A percentile compares a stretch with the other conserved stretches of the same genome.
These are phyloP conservation scores for Lablab purpureus DNA, from an alignment of 306 rosid genomes.

Conservation along the genomic window DNA sequence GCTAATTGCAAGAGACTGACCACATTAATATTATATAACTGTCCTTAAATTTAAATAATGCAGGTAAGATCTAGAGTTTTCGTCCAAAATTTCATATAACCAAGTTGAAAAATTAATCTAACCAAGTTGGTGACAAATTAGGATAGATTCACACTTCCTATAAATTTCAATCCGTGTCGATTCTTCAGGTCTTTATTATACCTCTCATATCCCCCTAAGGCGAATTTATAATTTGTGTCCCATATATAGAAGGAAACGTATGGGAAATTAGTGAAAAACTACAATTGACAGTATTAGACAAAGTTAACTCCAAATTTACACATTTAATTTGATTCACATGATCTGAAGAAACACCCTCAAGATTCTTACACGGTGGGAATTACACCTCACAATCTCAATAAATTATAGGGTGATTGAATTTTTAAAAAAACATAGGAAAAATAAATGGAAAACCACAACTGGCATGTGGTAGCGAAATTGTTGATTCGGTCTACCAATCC, in stretches of 20 bases:
- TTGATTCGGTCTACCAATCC: conserved; percentile 5
- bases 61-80: background rate
- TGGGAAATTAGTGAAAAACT: background rate
- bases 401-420: conserved; percentile 24
- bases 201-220: conserved; percentile 7
- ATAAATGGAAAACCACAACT: background rate
- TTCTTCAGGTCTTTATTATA: conserved; percentile 22
- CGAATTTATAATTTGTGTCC: conserved; percentile 20
- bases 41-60: background rate
- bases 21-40: background rate
- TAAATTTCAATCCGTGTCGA: conserved; percentile 4
- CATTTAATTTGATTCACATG: conserved; percentile 41
- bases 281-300: conserved; percentile 4
- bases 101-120: background rate
- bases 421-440: background rate
- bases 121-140: conserved; percentile 19
- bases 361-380: conserved; percentile 46
- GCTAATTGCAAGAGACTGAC: conserved; percentile 10
- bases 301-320: conserved; percentile 40
- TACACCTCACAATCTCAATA: conserved; percentile 36
- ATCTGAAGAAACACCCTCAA: conserved; percentile 39
- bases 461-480: background rate
- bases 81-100: conserved; percentile 11
- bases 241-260: background rate
- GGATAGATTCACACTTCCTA: conserved; percentile 28